Evolutionary conservation across 306 rosid species (phyloP).

Genomic region (Bauhinia variegata): DNA sequence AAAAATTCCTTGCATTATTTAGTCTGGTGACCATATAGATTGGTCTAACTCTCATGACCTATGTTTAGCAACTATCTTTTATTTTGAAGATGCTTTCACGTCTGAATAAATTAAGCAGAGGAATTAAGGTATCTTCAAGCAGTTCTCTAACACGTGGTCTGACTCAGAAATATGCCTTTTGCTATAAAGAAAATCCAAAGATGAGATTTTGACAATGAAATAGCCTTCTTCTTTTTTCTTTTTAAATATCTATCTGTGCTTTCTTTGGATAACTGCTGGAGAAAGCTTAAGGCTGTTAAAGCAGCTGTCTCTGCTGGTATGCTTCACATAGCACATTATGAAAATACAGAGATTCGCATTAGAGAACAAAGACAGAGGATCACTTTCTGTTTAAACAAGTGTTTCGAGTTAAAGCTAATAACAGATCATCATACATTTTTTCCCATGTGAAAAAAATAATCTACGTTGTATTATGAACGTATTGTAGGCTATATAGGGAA

Average conservation of each 20-base stretch:
- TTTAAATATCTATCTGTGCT: constrained; percentile 20
- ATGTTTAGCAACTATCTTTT: constrained; percentile 14
- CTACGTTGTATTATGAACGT: too few relatives aligned
- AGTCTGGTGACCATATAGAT: constrained; percentile 8
- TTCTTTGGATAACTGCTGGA: constrained; percentile 12
- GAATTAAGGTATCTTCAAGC: constrained; percentile 46
- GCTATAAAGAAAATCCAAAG: constrained; percentile 43
- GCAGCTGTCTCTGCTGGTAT: constrained; percentile 32
- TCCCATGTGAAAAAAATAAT: background rate
- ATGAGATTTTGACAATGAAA: constrained; percentile 39
- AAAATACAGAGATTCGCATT: constrained; percentile 36
- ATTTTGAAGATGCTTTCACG: constrained; percentile 40
- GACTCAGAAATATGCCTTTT: constrained; percentile 46
- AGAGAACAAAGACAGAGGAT: constrained; percentile 30
- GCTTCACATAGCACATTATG: constrained; percentile 35
- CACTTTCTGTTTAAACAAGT: constrained; percentile 38
- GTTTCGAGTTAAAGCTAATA: constrained; percentile 20
- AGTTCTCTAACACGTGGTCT: constrained; percentile 53
- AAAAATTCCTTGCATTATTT: background rate
- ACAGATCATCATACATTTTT: background rate
- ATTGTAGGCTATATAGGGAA: constrained; percentile 11
- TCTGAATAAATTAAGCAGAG: constrained; percentile 30
- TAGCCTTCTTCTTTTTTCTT: constrained; percentile 26
- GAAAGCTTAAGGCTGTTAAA: constrained; percentile 42
- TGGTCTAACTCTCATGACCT: constrained; percentile 18